Evolutionary conservation across 495 filamentous ascomycete genomes (phyloP), one percentile per base, ranked within the genome.

Genomic region (Penicillium goetzii): DNA sequence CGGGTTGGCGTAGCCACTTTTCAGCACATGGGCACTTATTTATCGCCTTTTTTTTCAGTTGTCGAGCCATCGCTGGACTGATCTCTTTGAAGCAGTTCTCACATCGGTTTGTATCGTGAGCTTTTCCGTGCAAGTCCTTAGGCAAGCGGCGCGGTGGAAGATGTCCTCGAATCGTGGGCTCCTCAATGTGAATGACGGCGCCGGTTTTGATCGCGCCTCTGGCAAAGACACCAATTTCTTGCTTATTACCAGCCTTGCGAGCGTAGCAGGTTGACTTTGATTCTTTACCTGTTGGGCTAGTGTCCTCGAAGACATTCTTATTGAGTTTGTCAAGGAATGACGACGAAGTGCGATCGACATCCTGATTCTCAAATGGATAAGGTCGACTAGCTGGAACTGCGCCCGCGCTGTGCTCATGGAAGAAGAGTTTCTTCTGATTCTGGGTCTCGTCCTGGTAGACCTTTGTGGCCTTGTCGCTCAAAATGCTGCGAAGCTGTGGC

Each of bases 101-200:
- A 60, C 74, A 75, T 45, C 65, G 62, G 19, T 10, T 17, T 12
- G 58, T 41, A 19, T 59, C 62, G 15, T 38, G 12, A 36, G 7
- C 41, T 15, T 21, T 43, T 5, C 17, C 36, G 2, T n/a, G 49
- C 32, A 51, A 28, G 19, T 65, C 61, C 14, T 36, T 55, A 17
- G 23, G 33, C 49, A 57, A 40, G 11, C 54, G 64, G 23, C 25
- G 28, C 30, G 53, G 61, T 34, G 26, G 58, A 25, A 77, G 73
- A 64, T 75, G 65, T 14, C 74, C 65, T 34, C 74, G 68, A 19
- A 74, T 68, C 4, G 64, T 67, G 7, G 73, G 74, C 26, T 74
- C 72, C 55, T 74, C 73, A 34, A 50, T 63, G 54, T 71, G 66
- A 40, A 75, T 65, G 1, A 74, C 2, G 4, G 69, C 57, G 1